These are phyloP conservation scores for Pichia sp. DNA, from an alignment of 1,139 yeast genomes.

Conservation along the genomic window DNA sequence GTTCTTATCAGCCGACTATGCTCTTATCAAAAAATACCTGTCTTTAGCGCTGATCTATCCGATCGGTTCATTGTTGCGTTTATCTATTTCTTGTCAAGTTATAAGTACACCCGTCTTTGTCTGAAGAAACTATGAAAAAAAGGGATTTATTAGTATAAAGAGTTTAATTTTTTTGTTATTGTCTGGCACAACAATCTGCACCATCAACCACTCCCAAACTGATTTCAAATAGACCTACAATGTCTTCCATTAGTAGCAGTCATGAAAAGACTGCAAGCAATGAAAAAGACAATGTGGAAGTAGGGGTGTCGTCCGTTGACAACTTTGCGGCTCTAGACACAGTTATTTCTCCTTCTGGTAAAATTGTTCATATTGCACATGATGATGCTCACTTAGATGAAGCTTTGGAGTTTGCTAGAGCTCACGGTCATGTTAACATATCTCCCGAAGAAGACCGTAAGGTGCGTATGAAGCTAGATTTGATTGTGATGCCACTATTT, in stretches of 20 bases:
- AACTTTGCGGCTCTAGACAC: slow-evolving; percentile 20
- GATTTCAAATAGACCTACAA: background rate
- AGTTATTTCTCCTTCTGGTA: slow-evolving; percentile 35
- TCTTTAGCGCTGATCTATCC: background rate
- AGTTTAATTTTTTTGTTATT: too few relatives aligned
- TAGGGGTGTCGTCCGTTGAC: slow-evolving; percentile 8
- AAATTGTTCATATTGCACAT: slow-evolving; percentile 32
- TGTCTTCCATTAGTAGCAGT: background rate
- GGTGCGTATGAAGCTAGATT: slow-evolving; percentile 46
- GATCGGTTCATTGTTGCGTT: background rate
- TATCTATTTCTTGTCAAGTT: background rate
- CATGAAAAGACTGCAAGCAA: background rate
- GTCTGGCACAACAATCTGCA: too few relatives aligned
- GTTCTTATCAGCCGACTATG: background rate
- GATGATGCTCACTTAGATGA: slow-evolving; percentile 25
- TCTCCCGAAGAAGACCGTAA: slow-evolving; percentile 26
- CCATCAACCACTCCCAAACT: too few relatives aligned
- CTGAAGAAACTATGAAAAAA: background rate
- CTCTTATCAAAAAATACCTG: background rate
- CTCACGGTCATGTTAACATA: slow-evolving; percentile 29
- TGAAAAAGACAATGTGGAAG: slow-evolving; percentile 4
- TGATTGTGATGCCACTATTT: slow-evolving; percentile 50
- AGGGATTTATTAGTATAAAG: too few relatives aligned
- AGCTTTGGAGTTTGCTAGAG: slow-evolving; percentile 22
- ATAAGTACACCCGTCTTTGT: background rate